Percentiles rank a stretch among this genome's conserved stretches.
These are phyloP conservation scores for Leccinum arenicola DNA, from an alignment of 768 basidiomycete species.

Conservation along the genomic window DNA sequence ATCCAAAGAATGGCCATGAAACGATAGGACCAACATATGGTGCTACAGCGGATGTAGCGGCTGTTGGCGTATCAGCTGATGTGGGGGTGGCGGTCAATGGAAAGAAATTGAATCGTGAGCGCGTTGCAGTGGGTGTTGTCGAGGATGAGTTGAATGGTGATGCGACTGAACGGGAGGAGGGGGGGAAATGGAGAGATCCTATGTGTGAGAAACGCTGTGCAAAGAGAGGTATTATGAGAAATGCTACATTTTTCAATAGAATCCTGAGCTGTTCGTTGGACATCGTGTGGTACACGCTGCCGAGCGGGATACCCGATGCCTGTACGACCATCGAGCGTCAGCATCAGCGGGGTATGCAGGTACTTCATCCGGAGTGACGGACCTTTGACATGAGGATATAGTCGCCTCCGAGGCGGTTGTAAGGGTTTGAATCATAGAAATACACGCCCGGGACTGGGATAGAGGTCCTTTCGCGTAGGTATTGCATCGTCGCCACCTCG, in stretches of 20 bases:
- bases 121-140: slow-evolving; percentile 28
- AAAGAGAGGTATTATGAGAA: slow-evolving; percentile 68
- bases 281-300: slow-evolving; percentile 69
- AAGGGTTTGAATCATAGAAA: slow-evolving; percentile 79
- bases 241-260: slow-evolving; percentile 67
- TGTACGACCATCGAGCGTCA: slow-evolving; percentile 26
- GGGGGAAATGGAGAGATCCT: slow-evolving; percentile 63
- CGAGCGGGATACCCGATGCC: slow-evolving; percentile 73
- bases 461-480: slow-evolving; percentile 64
- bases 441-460: slow-evolving; percentile 77
- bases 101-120: slow-evolving; percentile 19
- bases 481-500: slow-evolving; percentile 83
- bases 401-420: slow-evolving; percentile 81
- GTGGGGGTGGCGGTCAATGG: slow-evolving; percentile 14
- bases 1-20: slow-evolving; percentile 90
- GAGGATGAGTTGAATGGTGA: slow-evolving; percentile 20
- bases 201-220: slow-evolving; percentile 73
- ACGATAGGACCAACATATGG: slow-evolving; percentile 62
- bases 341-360: slow-evolving; percentile 1
- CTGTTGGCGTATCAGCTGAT: slow-evolving; percentile 4
- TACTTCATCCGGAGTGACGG: slow-evolving; percentile 19
- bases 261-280: slow-evolving; percentile 60
- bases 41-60: background rate
- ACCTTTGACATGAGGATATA: slow-evolving; percentile 89
- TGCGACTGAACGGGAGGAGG: slow-evolving; percentile 13